phyloP scores from a whole-genome alignment of 2,329 filamentous ascomycete genomes.

The Truncatella angustata region DNA sequence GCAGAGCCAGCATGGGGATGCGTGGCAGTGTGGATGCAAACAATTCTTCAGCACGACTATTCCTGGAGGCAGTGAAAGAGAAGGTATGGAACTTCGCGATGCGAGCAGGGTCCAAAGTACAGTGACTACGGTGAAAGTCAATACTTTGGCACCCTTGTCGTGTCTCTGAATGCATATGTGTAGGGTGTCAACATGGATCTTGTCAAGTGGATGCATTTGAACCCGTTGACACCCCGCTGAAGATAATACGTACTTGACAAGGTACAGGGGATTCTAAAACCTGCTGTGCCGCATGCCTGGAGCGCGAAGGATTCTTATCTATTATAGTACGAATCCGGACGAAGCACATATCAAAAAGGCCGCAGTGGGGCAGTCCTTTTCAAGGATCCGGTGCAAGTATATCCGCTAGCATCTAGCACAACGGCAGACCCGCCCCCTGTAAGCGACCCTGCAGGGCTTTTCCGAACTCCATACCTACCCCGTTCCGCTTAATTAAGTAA shows the following conservation, averaged over 20 bases:
- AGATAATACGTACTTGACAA: not conserved
- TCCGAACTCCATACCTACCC: too few relatives aligned
- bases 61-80: not conserved
- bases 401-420: too few relatives aligned
- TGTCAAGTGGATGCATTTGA: not conserved
- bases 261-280: not conserved
- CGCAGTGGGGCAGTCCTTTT: not conserved
- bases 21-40: not conserved
- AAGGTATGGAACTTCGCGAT: too few relatives aligned
- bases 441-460: too few relatives aligned
- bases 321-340: not conserved
- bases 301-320: not conserved
- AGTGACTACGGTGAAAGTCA: not conserved
- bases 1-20: not conserved
- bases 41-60: not conserved
- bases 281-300: not conserved
- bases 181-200: not conserved
- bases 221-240: not conserved
- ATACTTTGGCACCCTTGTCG: not conserved
- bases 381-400: not conserved
- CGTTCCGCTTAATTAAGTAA: too few relatives aligned
- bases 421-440: too few relatives aligned
- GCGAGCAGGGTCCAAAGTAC: not conserved
- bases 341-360: not conserved
- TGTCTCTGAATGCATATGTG: not conserved